A percentile compares a stretch with the other conserved stretches of the same genome.
Conservation (phyloP, 2,329 filamentous ascomycete species). For the Penicillium sp. region DNA sequence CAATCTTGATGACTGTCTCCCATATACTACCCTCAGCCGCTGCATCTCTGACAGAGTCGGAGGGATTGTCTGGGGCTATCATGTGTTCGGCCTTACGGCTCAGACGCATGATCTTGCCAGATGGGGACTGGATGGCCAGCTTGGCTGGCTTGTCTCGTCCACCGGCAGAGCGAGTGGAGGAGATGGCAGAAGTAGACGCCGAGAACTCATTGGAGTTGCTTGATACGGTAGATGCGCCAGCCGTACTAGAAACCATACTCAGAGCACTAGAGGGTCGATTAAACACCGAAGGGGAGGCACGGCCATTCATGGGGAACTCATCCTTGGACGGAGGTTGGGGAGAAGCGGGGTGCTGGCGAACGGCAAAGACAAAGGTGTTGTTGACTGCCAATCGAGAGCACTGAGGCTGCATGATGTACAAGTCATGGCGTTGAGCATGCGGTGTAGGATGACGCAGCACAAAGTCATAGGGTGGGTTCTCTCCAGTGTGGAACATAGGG, state of each 20-base stretch:
- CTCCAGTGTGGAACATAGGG: slow-evolving; percentile 85
- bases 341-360: slow-evolving; percentile 84
- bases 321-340: slow-evolving; percentile 43
- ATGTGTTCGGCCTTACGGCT: slow-evolving; percentile 50
- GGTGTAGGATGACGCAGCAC: slow-evolving; percentile 90
- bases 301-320: slow-evolving; percentile 39
- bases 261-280: slow-evolving; percentile 59
- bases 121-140: slow-evolving; percentile 88
- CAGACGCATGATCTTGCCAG: slow-evolving; percentile 84
- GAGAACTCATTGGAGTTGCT: slow-evolving; percentile 43
- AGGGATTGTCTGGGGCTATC: slow-evolving; percentile 31
- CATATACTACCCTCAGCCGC: slow-evolving; percentile 57
- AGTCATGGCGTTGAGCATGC: slow-evolving; percentile 93
- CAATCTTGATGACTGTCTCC: slow-evolving; percentile 68
- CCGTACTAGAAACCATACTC: slow-evolving; percentile 60
- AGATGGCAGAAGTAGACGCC: slow-evolving; percentile 54
- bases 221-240: slow-evolving; percentile 53
- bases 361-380: slow-evolving; percentile 96
- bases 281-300: slow-evolving; percentile 53
- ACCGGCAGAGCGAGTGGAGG: slow-evolving; percentile 40
- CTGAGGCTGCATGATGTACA: slow-evolving; percentile 96
- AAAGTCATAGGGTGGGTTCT: slow-evolving; percentile 94
- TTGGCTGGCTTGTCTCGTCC: slow-evolving; percentile 79
- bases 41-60: slow-evolving; percentile 38
- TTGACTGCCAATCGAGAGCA: slow-evolving; percentile 85